Evolutionary conservation across 495 filamentous ascomycete species (phyloP).

Genomic region (Podospora sp.): DNA sequence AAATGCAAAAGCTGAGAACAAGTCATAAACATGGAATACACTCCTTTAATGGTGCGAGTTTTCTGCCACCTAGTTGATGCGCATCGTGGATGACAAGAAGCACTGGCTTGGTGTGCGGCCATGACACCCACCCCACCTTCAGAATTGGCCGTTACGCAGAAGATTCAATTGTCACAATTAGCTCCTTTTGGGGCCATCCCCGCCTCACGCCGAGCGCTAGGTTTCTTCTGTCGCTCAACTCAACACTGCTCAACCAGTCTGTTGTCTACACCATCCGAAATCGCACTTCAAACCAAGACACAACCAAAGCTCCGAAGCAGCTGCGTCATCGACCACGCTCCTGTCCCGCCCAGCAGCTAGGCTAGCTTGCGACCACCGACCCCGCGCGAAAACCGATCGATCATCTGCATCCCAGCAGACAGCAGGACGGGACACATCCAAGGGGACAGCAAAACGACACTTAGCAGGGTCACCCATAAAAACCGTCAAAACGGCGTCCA

Average conservation of each 20-base stretch:
- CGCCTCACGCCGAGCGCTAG: background rate
- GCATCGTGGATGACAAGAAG: no score
- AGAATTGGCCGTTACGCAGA: background rate
- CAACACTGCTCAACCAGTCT: background rate
- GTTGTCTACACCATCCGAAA: background rate
- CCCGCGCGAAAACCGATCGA: background rate
- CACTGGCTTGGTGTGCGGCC: background rate
- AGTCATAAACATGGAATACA: no score
- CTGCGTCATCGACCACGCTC: slow-evolving; percentile 1
- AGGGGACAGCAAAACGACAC: slow-evolving; percentile 19
- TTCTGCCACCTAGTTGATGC: no score
- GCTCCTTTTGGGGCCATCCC: background rate
- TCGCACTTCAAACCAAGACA: background rate
- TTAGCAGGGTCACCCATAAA: slow-evolving; percentile 27
- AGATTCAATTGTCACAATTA: no score
- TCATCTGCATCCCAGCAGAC: background rate
- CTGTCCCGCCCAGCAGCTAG: slow-evolving; percentile 3
- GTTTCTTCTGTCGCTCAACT: background rate
- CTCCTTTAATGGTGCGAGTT: no score
- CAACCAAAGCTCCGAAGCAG: background rate
- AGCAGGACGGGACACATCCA: background rate
- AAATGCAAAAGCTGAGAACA: no score
- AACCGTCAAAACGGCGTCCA: slow-evolving; percentile 46
- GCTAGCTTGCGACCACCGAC: background rate
- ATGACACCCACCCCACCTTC: background rate